Percentiles rank a stretch among this genome's conserved stretches.
Evolutionary conservation across 1,284 basidiomycete genomes (phyloP).

Genomic region (Sporisorium exsertum): DNA sequence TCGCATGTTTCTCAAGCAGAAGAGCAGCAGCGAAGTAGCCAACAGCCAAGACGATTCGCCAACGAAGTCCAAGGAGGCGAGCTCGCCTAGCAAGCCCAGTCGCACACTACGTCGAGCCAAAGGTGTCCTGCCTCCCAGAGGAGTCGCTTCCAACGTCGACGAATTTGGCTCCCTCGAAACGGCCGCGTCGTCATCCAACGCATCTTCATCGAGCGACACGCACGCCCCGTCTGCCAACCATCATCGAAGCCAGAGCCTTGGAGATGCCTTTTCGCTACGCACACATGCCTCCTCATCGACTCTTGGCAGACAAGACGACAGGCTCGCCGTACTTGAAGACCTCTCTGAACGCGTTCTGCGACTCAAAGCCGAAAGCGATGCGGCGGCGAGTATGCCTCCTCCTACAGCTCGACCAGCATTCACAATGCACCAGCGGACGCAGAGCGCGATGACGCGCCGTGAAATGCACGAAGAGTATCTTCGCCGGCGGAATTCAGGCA

Average conservation of each 20-base stretch:
- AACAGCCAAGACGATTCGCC: background rate
- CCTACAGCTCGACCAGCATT: constrained; percentile 10
- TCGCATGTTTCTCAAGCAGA: constrained; percentile 30
- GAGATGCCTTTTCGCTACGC: background rate
- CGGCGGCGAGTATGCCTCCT: constrained; percentile 35
- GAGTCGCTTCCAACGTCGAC: constrained; percentile 9
- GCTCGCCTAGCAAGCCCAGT: constrained; percentile 9
- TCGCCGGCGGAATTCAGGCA: constrained; percentile 12
- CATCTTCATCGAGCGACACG: background rate
- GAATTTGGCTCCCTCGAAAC: constrained; percentile 22
- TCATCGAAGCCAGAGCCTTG: background rate
- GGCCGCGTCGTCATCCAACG: background rate
- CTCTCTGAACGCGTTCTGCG: constrained; percentile 27
- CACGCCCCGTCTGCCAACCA: background rate
- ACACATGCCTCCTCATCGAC: background rate
- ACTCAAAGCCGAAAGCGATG: constrained; percentile 29
- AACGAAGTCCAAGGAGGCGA: background rate
- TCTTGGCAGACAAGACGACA: constrained; percentile 17
- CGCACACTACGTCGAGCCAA: constrained; percentile 23
- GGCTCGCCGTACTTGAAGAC: constrained; percentile 37
- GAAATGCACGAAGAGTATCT: constrained; percentile 45
- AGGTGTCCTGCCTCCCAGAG: constrained; percentile 24
- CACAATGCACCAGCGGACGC: constrained; percentile 6
- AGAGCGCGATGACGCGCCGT: constrained; percentile 20
- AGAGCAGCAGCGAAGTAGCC: background rate